Percentiles rank a stretch among this genome's conserved stretches.
These are phyloP conservation scores for Fusarium sp. DNA, from an alignment of 2,329 filamentous ascomycete genomes.

Conservation along the genomic window DNA sequence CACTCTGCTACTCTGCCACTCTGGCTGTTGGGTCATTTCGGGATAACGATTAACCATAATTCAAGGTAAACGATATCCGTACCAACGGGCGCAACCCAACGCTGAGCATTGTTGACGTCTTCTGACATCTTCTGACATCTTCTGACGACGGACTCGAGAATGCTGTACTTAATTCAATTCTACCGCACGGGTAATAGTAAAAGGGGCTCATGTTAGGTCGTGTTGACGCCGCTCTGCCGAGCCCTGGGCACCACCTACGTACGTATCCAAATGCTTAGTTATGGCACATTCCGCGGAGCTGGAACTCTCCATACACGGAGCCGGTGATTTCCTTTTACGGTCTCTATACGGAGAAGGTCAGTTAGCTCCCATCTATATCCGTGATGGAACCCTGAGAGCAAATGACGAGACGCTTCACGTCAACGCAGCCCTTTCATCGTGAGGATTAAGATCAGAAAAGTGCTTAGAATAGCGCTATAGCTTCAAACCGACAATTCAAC, in stretches of 20 bases:
- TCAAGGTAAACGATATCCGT: background rate
- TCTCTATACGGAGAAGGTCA: background rate
- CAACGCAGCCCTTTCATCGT: slow-evolving; percentile 19
- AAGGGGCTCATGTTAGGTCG: background rate
- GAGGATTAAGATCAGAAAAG: background rate
- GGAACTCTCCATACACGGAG: slow-evolving; percentile 24
- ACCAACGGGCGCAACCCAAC: background rate
- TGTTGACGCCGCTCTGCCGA: slow-evolving; percentile 6
- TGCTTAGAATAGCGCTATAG: slow-evolving; percentile 31
- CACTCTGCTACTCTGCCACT: background rate
- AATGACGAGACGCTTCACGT: slow-evolving; percentile 1
- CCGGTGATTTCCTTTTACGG: slow-evolving; percentile 17
- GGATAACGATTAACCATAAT: background rate
- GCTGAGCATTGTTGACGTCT: background rate
- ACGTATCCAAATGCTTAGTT: background rate
- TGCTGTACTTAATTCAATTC: background rate
- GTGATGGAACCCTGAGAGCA: background rate
- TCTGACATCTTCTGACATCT: background rate
- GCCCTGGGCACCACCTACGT: background rate
- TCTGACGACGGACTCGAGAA: background rate
- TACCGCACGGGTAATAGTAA: background rate
- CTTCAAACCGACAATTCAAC: background rate
- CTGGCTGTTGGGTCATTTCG: background rate
- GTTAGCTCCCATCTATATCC: background rate
- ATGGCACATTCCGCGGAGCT: slow-evolving; percentile 18